Evolutionary conservation across 1,284 basidiomycete genomes (phyloP).

Genomic region (Moesziomyces sp.): DNA sequence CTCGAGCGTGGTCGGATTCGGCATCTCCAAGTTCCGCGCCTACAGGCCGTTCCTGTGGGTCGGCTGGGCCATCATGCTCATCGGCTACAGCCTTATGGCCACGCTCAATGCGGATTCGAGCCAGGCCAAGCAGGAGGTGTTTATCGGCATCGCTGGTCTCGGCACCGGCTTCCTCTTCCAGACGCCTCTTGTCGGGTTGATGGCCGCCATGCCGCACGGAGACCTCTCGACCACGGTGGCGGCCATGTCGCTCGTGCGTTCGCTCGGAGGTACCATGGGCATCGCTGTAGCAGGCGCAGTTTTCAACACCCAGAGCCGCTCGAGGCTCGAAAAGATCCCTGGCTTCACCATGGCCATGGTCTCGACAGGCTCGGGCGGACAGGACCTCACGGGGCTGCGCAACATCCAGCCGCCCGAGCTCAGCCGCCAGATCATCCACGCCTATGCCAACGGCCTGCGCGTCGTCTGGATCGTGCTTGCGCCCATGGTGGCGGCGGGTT

Average conservation of each 20-base stretch:
- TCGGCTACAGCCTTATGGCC: slow-evolving; percentile 55
- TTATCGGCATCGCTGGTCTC: slow-evolving; percentile 51
- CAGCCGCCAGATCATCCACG: slow-evolving; percentile 73
- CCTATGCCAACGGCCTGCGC: slow-evolving; percentile 77
- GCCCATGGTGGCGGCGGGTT: slow-evolving; percentile 64
- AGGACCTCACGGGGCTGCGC: slow-evolving; percentile 38
- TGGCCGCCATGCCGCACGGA: slow-evolving; percentile 55
- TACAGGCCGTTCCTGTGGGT: slow-evolving; percentile 77
- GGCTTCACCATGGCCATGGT: slow-evolving; percentile 27
- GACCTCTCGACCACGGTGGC: slow-evolving; percentile 51
- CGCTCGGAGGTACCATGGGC: slow-evolving; percentile 54
- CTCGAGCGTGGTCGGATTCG: slow-evolving; percentile 74
- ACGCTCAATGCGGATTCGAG: slow-evolving; percentile 35
- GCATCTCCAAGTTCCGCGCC: slow-evolving; percentile 74
- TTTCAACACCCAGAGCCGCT: slow-evolving; percentile 50
- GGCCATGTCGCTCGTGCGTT: slow-evolving; percentile 49
- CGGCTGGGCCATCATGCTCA: slow-evolving; percentile 47
- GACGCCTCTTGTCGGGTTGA: slow-evolving; percentile 56
- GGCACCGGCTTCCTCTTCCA: slow-evolving; percentile 62
- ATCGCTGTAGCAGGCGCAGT: slow-evolving; percentile 56
- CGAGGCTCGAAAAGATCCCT: slow-evolving; percentile 21
- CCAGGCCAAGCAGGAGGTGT: slow-evolving; percentile 38
- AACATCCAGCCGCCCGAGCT: slow-evolving; percentile 64
- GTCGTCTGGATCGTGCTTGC: slow-evolving; percentile 77
- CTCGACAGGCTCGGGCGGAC: slow-evolving; percentile 22